Percentiles rank a stretch among this genome's conserved stretches.
Evolutionary conservation across 2,329 filamentous ascomycete genomes (phyloP).

Genomic region (Pseudocercospora pini-densiflorae): DNA sequence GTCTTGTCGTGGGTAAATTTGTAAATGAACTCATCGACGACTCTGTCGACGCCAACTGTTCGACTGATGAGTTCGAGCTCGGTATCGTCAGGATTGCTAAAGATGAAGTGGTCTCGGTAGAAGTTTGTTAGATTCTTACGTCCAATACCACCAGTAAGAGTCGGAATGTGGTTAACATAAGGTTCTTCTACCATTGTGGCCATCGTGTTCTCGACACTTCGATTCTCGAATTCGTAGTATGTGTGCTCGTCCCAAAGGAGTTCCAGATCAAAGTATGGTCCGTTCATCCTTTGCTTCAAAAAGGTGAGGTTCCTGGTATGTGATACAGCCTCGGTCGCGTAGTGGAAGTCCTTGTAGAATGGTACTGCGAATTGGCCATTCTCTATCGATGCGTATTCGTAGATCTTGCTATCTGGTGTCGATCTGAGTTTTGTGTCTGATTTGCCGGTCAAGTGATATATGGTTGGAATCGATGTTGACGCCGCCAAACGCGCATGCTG

Average conservation of each 20-base stretch:
- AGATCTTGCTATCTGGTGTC: slow-evolving; percentile 33
- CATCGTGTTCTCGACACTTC: slow-evolving; percentile 75
- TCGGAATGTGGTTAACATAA: slow-evolving; percentile 79
- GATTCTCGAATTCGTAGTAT: slow-evolving; percentile 69
- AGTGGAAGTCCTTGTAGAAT: slow-evolving; percentile 56
- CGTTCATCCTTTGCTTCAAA: slow-evolving; percentile 65
- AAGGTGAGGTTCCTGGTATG: slow-evolving; percentile 71
- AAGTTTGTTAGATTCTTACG: slow-evolving; percentile 66
- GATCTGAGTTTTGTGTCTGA: slow-evolving; percentile 24
- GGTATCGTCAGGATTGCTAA: slow-evolving; percentile 71
- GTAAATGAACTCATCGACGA: slow-evolving; percentile 73
- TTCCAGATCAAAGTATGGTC: slow-evolving; percentile 75
- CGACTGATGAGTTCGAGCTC: slow-evolving; percentile 71
- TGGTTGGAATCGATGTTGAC: slow-evolving; percentile 30
- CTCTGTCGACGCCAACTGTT: slow-evolving; percentile 71
- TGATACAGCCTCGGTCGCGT: slow-evolving; percentile 61
- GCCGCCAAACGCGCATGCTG: slow-evolving; percentile 24
- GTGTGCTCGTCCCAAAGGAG: slow-evolving; percentile 81
- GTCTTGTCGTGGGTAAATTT: slow-evolving; percentile 65
- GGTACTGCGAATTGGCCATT: slow-evolving; percentile 56
- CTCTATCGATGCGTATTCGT: slow-evolving; percentile 52
- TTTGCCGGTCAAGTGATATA: slow-evolving; percentile 34
- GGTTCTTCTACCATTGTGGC: slow-evolving; percentile 79
- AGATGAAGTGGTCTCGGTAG: slow-evolving; percentile 76
- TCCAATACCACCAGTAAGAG: slow-evolving; percentile 70